Conservation (phyloP, 495 filamentous ascomycete species). For the Tuber indicum region DNA sequence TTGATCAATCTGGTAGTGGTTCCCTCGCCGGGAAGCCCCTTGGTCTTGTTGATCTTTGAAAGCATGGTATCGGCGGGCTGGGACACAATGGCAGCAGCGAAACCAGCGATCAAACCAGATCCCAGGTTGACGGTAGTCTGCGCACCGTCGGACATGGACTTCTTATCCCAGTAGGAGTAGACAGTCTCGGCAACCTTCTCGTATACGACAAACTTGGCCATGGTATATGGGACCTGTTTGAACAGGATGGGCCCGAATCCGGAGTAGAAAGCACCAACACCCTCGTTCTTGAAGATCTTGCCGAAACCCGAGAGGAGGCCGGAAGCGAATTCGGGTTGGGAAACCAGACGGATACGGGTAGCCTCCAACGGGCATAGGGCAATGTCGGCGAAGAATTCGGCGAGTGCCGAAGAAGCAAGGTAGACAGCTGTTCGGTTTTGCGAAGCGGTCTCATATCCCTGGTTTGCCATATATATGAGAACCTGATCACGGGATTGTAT, state of each 20-base stretch:
- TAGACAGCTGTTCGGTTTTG: conserved; percentile 86
- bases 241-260: conserved; percentile 90
- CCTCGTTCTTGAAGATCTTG: conserved; percentile 81
- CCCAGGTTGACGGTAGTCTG: conserved; percentile 93
- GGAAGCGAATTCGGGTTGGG: conserved; percentile 75
- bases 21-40: conserved; percentile 89
- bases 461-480: background rate
- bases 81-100: conserved; percentile 91
- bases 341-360: conserved; percentile 91
- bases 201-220: conserved; percentile 99
- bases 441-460: conserved; percentile 66
- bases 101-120: conserved; percentile 92
- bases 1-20: conserved; percentile 87
- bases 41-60: conserved; percentile 99
- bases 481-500: conserved; percentile 48
- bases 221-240: conserved; percentile 99
- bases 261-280: conserved; percentile 85
- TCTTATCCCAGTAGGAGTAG: conserved; percentile 71
- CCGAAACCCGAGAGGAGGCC: conserved; percentile 74
- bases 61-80: conserved; percentile 99
- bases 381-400: conserved; percentile 92
- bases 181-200: conserved; percentile 86
- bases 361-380: conserved; percentile 91
- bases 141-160: conserved; percentile 58
- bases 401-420: conserved; percentile 72